Evolutionary conservation across 306 rosid species (phyloP).

Genomic region (Dryas alaskensis): DNA sequence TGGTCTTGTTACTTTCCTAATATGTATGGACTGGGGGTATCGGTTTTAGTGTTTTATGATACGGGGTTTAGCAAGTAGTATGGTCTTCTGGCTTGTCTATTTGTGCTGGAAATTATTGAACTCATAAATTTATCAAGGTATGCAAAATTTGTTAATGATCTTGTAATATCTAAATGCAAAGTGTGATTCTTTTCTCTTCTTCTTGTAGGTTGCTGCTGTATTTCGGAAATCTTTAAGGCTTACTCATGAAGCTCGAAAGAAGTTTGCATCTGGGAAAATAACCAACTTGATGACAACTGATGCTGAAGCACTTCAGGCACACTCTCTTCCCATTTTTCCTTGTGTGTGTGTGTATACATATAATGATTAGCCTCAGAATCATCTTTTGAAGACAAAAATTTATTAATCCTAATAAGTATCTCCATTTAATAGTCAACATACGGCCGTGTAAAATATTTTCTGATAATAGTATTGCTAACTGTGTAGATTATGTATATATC

Average conservation of each 20-base stretch:
- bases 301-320: conserved; percentile 88
- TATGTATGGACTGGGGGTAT: neutral
- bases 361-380: neutral
- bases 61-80: neutral
- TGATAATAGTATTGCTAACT: neutral
- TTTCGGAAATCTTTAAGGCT: conserved; percentile 94
- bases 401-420: too few relatives aligned
- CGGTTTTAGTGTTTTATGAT: neutral
- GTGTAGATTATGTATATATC: neutral
- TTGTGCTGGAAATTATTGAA: neutral
- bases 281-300: conserved; percentile 98
- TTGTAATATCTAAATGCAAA: neutral
- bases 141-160: neutral
- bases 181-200: conserved; percentile 7
- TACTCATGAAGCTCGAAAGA: conserved; percentile 94
- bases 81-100: neutral
- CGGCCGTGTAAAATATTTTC: neutral
- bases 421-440: neutral
- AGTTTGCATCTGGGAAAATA: conserved; percentile 88
- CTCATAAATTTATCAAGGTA: neutral
- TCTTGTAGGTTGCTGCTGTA: conserved; percentile 80
- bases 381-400: neutral
- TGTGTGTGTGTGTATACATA: neutral
- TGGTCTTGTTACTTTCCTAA: neutral
- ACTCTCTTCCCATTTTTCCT: conserved; percentile 10